Percentiles rank a stretch among this genome's conserved stretches.
Conservation (phyloP, 495 filamentous ascomycete species). For the Astrocystis sublimbata region DNA sequence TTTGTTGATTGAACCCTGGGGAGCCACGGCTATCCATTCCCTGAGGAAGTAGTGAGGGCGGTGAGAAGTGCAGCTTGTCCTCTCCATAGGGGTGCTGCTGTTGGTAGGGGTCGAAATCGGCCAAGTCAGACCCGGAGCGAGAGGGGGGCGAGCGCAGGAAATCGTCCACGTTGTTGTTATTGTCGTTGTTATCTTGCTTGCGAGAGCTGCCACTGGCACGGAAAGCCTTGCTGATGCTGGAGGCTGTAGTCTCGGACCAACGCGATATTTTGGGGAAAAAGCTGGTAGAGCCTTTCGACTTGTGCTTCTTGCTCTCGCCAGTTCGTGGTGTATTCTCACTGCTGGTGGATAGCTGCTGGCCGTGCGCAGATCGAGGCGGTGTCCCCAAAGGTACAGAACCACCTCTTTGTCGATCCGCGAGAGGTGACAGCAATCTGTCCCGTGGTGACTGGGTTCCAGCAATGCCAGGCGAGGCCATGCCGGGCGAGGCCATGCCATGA, state of each 20-base stretch:
- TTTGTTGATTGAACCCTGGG: conserved; percentile 24
- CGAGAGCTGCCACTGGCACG: conserved; percentile 50
- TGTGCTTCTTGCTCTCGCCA: conserved; percentile 84
- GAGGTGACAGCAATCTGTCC: conserved; percentile 53
- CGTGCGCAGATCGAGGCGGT: conserved; percentile 56
- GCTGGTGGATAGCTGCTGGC: conserved; percentile 47
- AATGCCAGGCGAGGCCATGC: too few relatives aligned
- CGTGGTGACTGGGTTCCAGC: conserved; percentile 50
- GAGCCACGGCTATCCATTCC: conserved; percentile 20
- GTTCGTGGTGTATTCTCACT: conserved; percentile 74
- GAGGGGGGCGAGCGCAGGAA: conserved; percentile 50
- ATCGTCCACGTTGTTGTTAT: too few relatives aligned
- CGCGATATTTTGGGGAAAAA: conserved; percentile 90
- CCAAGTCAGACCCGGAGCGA: conserved; percentile 72
- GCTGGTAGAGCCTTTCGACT: conserved; percentile 83
- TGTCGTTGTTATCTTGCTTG: conserved; percentile 47
- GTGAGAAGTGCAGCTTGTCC: conserved; percentile 71
- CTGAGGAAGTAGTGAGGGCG: conserved; percentile 41
- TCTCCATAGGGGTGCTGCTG: conserved; percentile 65
- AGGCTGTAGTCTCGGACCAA: conserved; percentile 95
- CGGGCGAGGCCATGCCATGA: too few relatives aligned
- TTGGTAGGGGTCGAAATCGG: conserved; percentile 62
- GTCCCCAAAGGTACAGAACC: conserved; percentile 70
- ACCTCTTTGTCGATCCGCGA: conserved; percentile 50
- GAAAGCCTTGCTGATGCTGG: conserved; percentile 56